phyloP scores from a whole-genome alignment of 352 stramenopile species.

The Pythium phragmiticola region DNA sequence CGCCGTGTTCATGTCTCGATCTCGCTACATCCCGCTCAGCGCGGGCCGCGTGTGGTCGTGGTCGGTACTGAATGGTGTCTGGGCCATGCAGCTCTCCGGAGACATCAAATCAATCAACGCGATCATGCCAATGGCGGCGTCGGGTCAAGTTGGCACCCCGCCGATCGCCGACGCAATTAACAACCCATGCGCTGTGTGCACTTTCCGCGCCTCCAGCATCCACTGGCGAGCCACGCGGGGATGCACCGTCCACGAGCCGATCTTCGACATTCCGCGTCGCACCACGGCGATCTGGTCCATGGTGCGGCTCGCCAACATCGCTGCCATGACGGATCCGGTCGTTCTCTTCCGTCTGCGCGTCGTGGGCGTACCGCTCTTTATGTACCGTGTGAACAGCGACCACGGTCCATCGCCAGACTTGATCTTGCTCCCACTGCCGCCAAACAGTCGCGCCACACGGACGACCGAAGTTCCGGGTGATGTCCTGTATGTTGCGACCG shows the following conservation, averaged over 20 bases:
- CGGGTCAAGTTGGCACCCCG: no score
- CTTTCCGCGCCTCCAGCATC: constrained; percentile 13
- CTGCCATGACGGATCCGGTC: constrained; percentile 32
- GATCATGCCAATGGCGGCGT: neutral
- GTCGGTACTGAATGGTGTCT: constrained; percentile 6
- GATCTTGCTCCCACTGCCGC: neutral
- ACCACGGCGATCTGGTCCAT: constrained; percentile 30
- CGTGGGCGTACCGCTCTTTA: constrained; percentile 19
- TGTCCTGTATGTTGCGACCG: constrained; percentile 1
- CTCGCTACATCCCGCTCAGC: constrained; percentile 27
- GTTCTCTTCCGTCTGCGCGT: constrained; percentile 25
- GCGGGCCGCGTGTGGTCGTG: constrained; percentile 24
- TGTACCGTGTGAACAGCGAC: constrained; percentile 20
- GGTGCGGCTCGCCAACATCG: constrained; percentile 34
- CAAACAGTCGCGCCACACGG: neutral
- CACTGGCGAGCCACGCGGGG: constrained; percentile 25
- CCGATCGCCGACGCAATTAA: neutral
- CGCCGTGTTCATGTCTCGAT: constrained; percentile 10
- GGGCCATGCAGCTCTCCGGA: constrained; percentile 1
- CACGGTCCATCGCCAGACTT: neutral
- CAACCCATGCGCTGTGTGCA: constrained; percentile 5
- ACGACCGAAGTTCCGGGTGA: neutral
- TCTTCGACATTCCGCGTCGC: constrained; percentile 22
- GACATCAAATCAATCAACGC: neutral
- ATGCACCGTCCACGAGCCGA: constrained; percentile 19